Base-by-base conservation (phyloP, 2,329 filamentous ascomycete genomes). In the Periconia macrospinosa region DNA sequence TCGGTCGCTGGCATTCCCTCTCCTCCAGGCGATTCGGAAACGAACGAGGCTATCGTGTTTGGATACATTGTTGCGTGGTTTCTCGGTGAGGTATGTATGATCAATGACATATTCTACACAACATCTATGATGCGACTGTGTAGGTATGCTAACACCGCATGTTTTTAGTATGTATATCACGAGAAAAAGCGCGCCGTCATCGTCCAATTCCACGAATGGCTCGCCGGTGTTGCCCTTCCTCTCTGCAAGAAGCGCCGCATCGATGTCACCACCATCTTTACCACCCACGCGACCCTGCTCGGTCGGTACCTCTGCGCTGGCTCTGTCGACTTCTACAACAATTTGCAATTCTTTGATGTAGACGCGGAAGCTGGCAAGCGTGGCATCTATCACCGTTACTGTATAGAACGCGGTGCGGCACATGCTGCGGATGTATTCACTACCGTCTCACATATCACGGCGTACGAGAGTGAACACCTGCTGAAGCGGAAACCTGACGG, bases 251-350 rank as follows among this genome's bases (percentile, higher is more conserved):
- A 90, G 83, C 87, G 94, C 57, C 89, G 90, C 69, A 97, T 97
- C 75, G 94, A 97, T 70, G 84, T 97, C 47, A 97, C 94, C 17
- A 97, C 94, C 62, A 97, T 97, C 74, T 97, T 97, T 80, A 99
- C 94, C 41, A 99, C 94, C 2, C 94, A 97, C 76, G 94, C 94
- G 20, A 97, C 94, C 6, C 84, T 99, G 11, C 86, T 99, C 46
- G 94, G 94, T 58, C 88, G 94, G 67, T 97, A 99, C 72, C 89
- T 97, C 46, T 97, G 94, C 73, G 94, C 94, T 48, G 94, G 94
- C 50, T 97, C 92, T 0, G 94, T 97, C 58, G 94, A 99, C 74
- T 97, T 99, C 74, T 99, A 99, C 83, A 99, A 97, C 81, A 97
- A 97, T 75, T 83, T 99, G 49, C 93, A 97, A 75, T 89, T 87